A percentile compares a stretch with the other conserved stretches of the same genome.
Conservation (phyloP, 768 basidiomycete genomes). For the Roridomyces roridus region DNA sequence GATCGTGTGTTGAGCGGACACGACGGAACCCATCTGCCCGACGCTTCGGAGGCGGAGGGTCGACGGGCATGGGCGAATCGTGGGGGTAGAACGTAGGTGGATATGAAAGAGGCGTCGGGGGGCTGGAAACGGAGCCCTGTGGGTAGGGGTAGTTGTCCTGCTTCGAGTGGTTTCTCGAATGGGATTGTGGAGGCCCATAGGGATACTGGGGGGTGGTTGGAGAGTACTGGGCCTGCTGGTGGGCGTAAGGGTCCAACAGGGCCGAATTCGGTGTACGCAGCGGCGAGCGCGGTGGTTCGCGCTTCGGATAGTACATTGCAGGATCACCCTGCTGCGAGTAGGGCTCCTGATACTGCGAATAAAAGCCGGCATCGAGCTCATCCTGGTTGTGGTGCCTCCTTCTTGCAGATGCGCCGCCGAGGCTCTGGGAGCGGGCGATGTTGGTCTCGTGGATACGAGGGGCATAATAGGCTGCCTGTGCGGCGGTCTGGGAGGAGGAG, state of each 20-base stretch:
- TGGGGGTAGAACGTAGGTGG: conserved; percentile 62
- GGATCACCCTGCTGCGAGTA: conserved; percentile 43
- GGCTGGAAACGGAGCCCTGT: conserved; percentile 70
- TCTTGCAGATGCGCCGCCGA: conserved; percentile 40
- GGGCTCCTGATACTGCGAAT: conserved; percentile 10
- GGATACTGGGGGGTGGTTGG: conserved; percentile 60
- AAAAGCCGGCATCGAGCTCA: conserved; percentile 25
- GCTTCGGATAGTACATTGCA: conserved; percentile 58
- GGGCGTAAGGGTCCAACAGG: conserved; percentile 74
- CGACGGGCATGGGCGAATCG: conserved; percentile 77
- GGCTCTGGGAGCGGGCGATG: conserved; percentile 43
- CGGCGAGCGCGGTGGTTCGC: conserved; percentile 67
- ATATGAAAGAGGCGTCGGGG: conserved; percentile 76
- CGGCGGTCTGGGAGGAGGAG: conserved; percentile 49
- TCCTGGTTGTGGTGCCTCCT: conserved; percentile 27
- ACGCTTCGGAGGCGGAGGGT: conserved; percentile 63
- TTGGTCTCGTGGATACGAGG: conserved; percentile 61
- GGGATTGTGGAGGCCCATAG: conserved; percentile 52
- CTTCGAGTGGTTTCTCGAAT: conserved; percentile 61
- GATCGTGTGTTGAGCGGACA: conserved; percentile 76
- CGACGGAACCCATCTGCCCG: conserved; percentile 80
- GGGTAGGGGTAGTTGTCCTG: conserved; percentile 54
- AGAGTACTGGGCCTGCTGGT: conserved; percentile 66
- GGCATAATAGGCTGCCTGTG: conserved; percentile 60
- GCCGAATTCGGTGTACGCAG: conserved; percentile 57